Evolutionary conservation across 108 stramenopile species (phyloP), one percentile per base, ranked within the genome.

Genomic region (Aurantiochytrium sp.): DNA sequence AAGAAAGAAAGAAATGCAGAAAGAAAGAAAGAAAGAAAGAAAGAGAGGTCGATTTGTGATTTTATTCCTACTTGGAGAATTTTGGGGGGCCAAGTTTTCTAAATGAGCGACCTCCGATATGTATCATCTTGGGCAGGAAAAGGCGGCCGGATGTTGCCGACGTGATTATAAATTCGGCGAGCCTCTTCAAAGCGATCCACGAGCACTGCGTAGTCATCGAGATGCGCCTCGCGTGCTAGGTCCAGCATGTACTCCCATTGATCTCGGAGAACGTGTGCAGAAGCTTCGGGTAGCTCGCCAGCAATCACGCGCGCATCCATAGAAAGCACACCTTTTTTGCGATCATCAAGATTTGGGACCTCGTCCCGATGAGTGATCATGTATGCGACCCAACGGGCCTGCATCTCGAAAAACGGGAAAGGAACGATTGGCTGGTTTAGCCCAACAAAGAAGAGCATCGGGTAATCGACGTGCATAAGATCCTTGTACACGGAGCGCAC

Each of bases 221-320:
- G 4, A 12, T 45, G n/a, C 49, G 76, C 76, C n/a, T 83, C 49
- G 44, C 49, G 14, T 12, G 76, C 76, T 0, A 83, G 51, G 4
- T 83, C 76, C 23, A 83, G 51, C 76, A 83, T 47, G 51, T 83
- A 83, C 45, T 47, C 51, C 76, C 76, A 83, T 45, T 83, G 76
- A 28, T 83, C 76, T 6, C 43, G 49, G 49, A 83, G 76, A n/a
- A 83, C 76, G 51, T 83, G 76, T 2, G 76, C 76, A 23, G 76
- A 43, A 16, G 49, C 76, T 16, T 47, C 49, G 25, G 76, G 49
- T 12, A 83, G 19, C 51, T 83, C 76, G 10, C 76, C 76, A 35
- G 49, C 51, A 23, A 4, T 3, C 14, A 83, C n/a, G 25, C 51
- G 45, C 51, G 45, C 76, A 35, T 83, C 76, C 8, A 53, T 8